phyloP scores from a whole-genome alignment of 2,329 filamentous ascomycete species.

The Exophiala viscosa region DNA sequence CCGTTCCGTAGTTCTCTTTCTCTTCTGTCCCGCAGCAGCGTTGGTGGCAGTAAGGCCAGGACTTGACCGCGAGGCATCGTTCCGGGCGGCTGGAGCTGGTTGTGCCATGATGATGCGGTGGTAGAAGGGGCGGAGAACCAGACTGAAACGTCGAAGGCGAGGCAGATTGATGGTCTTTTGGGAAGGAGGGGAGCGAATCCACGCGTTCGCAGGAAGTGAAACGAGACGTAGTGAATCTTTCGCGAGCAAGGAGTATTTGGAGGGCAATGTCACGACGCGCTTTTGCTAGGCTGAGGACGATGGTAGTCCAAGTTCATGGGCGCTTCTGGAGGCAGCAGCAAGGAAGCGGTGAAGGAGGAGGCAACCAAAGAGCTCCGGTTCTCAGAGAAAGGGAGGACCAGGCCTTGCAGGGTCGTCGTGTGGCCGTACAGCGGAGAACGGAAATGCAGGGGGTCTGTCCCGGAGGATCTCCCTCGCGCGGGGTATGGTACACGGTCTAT shows the following conservation, averaged over 20 bases:
- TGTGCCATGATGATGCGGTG: conserved; percentile 19
- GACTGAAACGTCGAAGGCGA: conserved; percentile 13
- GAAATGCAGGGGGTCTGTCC: no score
- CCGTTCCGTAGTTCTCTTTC: conserved; percentile 49
- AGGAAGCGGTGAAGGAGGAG: not conserved
- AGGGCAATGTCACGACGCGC: no score
- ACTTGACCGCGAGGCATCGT: conserved; percentile 15
- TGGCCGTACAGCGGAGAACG: no score
- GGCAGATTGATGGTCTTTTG: conserved; percentile 18
- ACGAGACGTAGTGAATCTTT: not conserved
- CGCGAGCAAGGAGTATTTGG: no score
- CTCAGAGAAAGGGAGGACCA: no score
- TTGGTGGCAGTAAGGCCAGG: conserved; percentile 12
- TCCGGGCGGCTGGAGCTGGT: conserved; percentile 7
- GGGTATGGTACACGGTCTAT: no score
- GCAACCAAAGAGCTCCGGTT: not conserved
- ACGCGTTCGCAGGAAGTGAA: not conserved
- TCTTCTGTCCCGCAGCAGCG: conserved; percentile 39
- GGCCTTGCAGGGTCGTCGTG: no score
- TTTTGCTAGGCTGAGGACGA: no score
- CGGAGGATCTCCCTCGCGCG: no score
- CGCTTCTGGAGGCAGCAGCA: no score
- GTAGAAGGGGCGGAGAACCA: conserved; percentile 5
- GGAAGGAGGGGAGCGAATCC: not conserved
- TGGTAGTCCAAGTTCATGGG: no score